These are phyloP conservation scores for Globisporangium spinosum DNA, from an alignment of 352 stramenopile genomes.

Conservation along the genomic window DNA sequence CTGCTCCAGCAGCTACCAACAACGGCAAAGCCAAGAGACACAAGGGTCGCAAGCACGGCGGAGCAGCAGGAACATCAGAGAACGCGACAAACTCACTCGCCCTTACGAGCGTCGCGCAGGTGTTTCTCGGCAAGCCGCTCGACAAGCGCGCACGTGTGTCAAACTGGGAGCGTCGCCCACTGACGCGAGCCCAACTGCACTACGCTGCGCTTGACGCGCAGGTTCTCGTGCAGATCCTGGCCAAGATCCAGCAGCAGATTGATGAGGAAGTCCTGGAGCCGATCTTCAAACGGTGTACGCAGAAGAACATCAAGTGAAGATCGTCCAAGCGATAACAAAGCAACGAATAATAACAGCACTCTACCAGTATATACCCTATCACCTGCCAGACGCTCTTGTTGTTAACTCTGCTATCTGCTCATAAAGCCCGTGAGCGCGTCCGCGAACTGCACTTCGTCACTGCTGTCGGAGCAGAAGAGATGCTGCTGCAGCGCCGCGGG, in stretches of 20 bases:
- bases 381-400: not conserved
- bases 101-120: slow-evolving; percentile 44
- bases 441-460: slow-evolving; percentile 48
- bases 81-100: slow-evolving; percentile 24
- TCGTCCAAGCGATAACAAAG: not conserved
- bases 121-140: slow-evolving; percentile 59
- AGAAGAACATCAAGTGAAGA: slow-evolving; percentile 34
- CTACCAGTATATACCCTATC: not conserved
- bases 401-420: slow-evolving; percentile 33
- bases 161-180: slow-evolving; percentile 67
- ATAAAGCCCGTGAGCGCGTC: slow-evolving; percentile 76
- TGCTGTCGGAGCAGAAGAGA: slow-evolving; percentile 46
- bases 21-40: slow-evolving; percentile 10
- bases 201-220: slow-evolving; percentile 73
- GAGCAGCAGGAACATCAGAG: slow-evolving; percentile 25
- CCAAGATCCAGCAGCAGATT: slow-evolving; percentile 45
- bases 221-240: slow-evolving; percentile 58
- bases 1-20: not conserved
- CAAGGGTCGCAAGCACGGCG: not conserved
- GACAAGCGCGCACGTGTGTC: slow-evolving; percentile 76
- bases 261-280: slow-evolving; percentile 25
- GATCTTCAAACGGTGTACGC: slow-evolving; percentile 33
- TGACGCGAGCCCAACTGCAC: slow-evolving; percentile 58
- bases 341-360: not conserved
- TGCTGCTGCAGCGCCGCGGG: slow-evolving; percentile 68